Base-by-base conservation (phyloP, 768 basidiomycete genomes). In the Lactifluus hygrophoroides region DNA sequence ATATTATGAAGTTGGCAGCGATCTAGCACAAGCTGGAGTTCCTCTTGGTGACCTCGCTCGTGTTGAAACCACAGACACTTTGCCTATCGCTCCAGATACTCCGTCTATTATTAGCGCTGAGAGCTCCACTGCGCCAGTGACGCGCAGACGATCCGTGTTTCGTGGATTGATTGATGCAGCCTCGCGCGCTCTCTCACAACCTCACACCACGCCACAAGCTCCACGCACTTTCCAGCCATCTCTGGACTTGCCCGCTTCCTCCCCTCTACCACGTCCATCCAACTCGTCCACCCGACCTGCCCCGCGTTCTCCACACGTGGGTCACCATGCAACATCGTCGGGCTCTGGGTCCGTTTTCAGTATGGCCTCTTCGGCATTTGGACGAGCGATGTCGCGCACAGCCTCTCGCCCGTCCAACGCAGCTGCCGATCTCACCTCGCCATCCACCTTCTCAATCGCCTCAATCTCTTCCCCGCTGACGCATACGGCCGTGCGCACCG, bases 401-500 rank as follows among this genome's bases (percentile, higher is more conserved):
- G 74, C 73, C 61, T 76, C 79, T 45, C 67, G 69, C 35, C 67
- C 75, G 54, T 71, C 71, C 16, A 70, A 70, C 58, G 70, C 73
- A 21, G 53, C 51, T 6, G 60, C 58, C 8, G 62, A 57, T 43
- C 75, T 83, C 47, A 81, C 77, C 34, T 87, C 84, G 1, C 82
- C 86, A 8, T 87, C 87, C 19, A 73, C 78, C 53, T 82, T 88
- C 56, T 88, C 88, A 17, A 74, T 90, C 35, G 75, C 82, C 62
- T 86, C 80, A 10, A 91, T 92, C 57, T 89, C 87, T 5, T 67
- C 86, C 5, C 90, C 90, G 7, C 78, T 92, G 9, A 77, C 83
- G 6, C 86, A 92, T 68, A 91, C 90, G 11, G 73, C 79, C 27
- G 73, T 79, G 21, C 82, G 85, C 23, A 84, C 88, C 1, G 84